Percentiles rank a stretch among this genome's conserved stretches.
phyloP scores from a whole-genome alignment of 176 grass and related monocot species.

The Oryza rufipogon region DNA sequence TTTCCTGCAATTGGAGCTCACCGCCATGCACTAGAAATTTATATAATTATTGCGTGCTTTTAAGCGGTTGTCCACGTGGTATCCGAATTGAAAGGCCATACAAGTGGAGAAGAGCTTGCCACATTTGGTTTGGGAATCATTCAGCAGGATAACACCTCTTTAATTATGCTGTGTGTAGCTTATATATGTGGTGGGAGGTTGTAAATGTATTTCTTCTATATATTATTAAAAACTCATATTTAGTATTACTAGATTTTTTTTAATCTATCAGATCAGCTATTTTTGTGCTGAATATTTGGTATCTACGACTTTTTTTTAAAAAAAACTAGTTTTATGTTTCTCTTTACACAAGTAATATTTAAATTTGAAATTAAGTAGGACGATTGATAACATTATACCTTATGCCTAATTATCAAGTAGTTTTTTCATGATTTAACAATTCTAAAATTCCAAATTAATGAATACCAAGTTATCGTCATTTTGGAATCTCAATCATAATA shows the following conservation, averaged over 20 bases:
- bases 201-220: neutral
- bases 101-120: neutral
- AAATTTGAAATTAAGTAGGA: neutral
- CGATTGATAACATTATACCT: neutral
- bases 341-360: neutral
- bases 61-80: neutral
- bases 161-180: neutral
- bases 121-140: slow-evolving; percentile 13
- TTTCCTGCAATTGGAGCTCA: neutral
- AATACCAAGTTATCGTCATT: too few relatives aligned
- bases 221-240: neutral
- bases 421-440: too few relatives aligned
- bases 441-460: too few relatives aligned
- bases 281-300: too few relatives aligned
- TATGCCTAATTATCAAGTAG: too few relatives aligned
- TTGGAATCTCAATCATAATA: too few relatives aligned
- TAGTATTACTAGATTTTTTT: slow-evolving; percentile 10
- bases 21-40: neutral
- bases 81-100: slow-evolving; percentile 20
- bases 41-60: neutral
- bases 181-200: neutral
- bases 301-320: neutral
- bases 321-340: neutral
- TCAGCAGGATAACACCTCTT: neutral
- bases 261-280: slow-evolving; percentile 12